Base-by-base conservation (phyloP, 441 rosid species). In the Erodium texanum region DNA sequence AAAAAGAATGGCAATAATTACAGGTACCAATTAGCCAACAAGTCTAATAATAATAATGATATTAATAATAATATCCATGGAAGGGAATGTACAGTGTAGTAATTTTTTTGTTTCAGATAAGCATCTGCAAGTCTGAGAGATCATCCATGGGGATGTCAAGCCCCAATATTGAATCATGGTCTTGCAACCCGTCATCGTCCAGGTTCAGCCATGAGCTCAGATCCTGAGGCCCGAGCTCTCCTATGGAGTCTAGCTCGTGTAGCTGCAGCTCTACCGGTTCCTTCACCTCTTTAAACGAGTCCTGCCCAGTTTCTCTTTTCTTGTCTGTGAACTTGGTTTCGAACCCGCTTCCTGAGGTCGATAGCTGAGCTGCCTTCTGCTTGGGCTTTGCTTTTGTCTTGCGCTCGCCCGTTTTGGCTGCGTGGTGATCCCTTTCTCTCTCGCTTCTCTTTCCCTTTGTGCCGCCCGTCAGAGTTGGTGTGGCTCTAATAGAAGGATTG, bases 371-470 rank as follows among this genome's bases (percentile, higher is more conserved):
- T 24, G 69, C 78, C 77, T 80, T 85, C 76, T 82, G 91, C 78
- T 83, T 86, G 14, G 84, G 82, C 78, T 82, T 85, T 11, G 85
- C 68, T 73, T 85, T 87, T 64, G 82, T 62, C 77, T 86, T 84
- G 36, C 83, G 88, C 61, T 86, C 87, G 14, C 82, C 63, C 6
- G 41, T 73, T 73, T 78, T 84, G 20, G 74, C 64, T 6, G 66
- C 27, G 68, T 77, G 84, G 65, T 74, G 80, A 19, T 76, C 86
- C 66, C 81, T 75, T 34, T 84, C 90, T 70, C 86, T 80, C 54
- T 86, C 88, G 43, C 89, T 84, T 82, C 86, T 80, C 77, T 86
- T 86, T 69, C 89, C 92, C 82, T 84, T 84, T 48, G 79, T 77
- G 52, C 80, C 75, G 38, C 38, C 38, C 38, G 8, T 5, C 38